Conservation (phyloP, 2,329 filamentous ascomycete species). For the Dothiorella sarmentorum region DNA sequence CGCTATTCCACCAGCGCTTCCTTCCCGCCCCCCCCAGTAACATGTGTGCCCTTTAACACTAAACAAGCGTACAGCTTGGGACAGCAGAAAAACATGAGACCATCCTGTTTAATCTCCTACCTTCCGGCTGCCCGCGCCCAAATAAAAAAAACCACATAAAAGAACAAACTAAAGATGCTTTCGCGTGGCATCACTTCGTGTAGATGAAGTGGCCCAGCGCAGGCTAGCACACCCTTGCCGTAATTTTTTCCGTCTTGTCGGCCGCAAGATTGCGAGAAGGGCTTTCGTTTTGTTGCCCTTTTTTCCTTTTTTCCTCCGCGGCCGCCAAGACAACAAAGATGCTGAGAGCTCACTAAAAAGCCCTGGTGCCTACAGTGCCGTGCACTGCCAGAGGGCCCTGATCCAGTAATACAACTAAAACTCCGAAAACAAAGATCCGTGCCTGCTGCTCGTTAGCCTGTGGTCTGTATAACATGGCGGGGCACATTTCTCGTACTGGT, state of each 20-base stretch:
- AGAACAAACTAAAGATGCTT: constrained; percentile 16
- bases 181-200: not conserved
- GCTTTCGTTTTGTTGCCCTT: no score
- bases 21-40: not conserved
- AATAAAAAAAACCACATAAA: no score
- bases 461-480: not conserved
- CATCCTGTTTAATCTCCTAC: constrained; percentile 5
- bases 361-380: not conserved
- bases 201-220: not conserved
- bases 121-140: constrained; percentile 4
- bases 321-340: not conserved
- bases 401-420: constrained; percentile 22
- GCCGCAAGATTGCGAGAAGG: no score
- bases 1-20: not conserved
- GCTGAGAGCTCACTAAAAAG: not conserved
- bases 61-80: constrained; percentile 7
- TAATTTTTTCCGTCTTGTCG: not conserved
- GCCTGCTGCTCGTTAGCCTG: constrained; percentile 24
- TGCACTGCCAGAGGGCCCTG: not conserved
- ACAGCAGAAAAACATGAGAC: not conserved
- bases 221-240: not conserved
- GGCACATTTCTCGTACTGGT: constrained; percentile 66
- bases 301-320: no score
- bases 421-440: constrained; percentile 34
- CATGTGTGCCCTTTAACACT: constrained; percentile 12